Conservation (phyloP, 306 rosid species). For the Gynostemma pentaphyllum region DNA sequence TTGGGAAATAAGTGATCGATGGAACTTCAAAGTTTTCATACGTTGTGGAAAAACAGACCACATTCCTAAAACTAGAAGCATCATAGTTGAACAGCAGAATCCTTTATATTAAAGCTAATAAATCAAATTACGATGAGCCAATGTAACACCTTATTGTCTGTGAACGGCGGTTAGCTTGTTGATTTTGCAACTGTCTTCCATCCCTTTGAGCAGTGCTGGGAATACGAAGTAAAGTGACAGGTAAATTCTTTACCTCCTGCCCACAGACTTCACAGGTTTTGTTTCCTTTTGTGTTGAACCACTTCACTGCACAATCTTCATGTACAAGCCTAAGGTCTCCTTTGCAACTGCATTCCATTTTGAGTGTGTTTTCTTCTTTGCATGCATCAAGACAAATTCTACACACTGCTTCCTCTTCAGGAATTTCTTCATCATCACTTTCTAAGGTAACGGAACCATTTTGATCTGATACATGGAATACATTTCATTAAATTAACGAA, state of each 20-base stretch:
- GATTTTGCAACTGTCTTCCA: slow-evolving; percentile 33
- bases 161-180: slow-evolving; percentile 30
- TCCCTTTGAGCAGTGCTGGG: slow-evolving; percentile 43
- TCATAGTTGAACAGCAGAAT: neutral
- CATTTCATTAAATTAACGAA: neutral
- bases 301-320: slow-evolving; percentile 71
- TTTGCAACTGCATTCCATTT: slow-evolving; percentile 97
- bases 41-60: neutral
- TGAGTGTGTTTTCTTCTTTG: slow-evolving; percentile 77
- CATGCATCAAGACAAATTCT: slow-evolving; percentile 84
- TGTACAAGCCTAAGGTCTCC: slow-evolving; percentile 85
- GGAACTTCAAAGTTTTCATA: neutral
- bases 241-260: slow-evolving; percentile 77
- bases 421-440: slow-evolving; percentile 76
- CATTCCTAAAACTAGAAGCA: neutral
- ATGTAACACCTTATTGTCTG: slow-evolving; percentile 48
- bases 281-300: slow-evolving; percentile 83
- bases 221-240: slow-evolving; percentile 79
- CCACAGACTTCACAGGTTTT: slow-evolving; percentile 82
- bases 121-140: neutral
- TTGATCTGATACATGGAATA: slow-evolving; percentile 48
- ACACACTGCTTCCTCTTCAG: slow-evolving; percentile 97
- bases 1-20: neutral
- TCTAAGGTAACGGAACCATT: slow-evolving; percentile 54
- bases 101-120: slow-evolving; percentile 1